Base-by-base conservation (phyloP, 768 basidiomycete genomes). In the Leccinum pellstonianum region DNA sequence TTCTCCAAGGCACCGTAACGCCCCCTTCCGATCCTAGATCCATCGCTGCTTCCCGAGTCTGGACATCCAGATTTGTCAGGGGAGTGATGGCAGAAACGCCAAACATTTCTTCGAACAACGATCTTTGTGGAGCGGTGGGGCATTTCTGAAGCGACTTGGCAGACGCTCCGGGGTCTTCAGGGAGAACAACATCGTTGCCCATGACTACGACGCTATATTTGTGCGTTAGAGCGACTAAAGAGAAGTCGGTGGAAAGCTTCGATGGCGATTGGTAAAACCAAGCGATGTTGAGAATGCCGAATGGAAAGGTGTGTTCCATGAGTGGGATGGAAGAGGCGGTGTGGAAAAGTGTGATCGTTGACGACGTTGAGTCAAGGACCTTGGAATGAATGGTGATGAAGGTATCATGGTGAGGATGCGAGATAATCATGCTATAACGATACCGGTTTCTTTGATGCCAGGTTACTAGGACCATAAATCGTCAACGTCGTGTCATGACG, bases 81-180 rank as follows among this genome's bases (percentile, higher is more conserved):
- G 76, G 69, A 6, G 67, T 65, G 64, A 94, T 85, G 3, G 89
- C 88, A 48, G 91, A 84, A 59, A 83, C 78, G 41, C 95, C 95
- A 68, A 96, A 97, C 68, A 95, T 91, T 68, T 95, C 93, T 71
- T 93, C 89, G 76, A 95, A 93, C 7, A 97, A 77, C 8, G 91
- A 89, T 59, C 80, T 77, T 62, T 68, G 77, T 23, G 72, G 70
- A 64, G 78, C 64, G 63, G 67, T 57, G 68, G 68, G 38, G 59
- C 60, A 21, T 66, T 68, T 52, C 70, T 67, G 53, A 59, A 69
- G 58, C 80, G 74, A 78, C 37, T 70, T 77, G 19, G 81, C 75
- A 14, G 74, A 72, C 4, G 76, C 66, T 19, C 79, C 80, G 43
- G 81, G 80, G 12, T 79, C 79, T 52, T 78, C 74, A 1, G 75